phyloP scores from a whole-genome alignment of 495 filamentous ascomycete genomes.

The Aspergillus incahuasiensis region DNA sequence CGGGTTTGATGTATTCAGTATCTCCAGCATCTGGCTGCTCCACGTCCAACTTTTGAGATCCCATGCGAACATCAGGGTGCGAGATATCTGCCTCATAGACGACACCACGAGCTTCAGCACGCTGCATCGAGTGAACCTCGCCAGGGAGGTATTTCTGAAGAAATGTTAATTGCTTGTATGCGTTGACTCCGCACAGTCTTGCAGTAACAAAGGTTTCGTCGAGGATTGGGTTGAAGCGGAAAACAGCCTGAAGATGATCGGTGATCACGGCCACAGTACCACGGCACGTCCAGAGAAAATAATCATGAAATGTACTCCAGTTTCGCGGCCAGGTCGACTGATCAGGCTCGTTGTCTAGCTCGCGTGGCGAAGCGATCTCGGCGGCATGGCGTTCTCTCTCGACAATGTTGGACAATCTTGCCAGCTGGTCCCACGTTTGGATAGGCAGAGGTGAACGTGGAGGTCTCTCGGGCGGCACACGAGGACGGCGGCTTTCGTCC shows the following conservation, averaged over 20 bases:
- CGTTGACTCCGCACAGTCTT: constrained; percentile 12
- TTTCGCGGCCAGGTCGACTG: constrained; percentile 5
- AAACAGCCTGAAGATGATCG: constrained; percentile 15
- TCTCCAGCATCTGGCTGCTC: constrained; percentile 7
- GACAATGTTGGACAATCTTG: background rate
- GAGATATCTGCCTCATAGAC: constrained; percentile 11
- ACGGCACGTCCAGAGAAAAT: constrained; percentile 17
- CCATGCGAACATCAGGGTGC: constrained; percentile 11
- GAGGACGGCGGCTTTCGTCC: background rate
- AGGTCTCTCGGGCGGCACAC: background rate
- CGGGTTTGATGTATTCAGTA: background rate
- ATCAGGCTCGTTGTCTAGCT: constrained; percentile 8
- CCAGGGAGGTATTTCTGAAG: constrained; percentile 16
- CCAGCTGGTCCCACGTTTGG: background rate
- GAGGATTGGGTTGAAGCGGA: constrained; percentile 11
- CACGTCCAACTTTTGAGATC: constrained; percentile 7
- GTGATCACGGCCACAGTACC: constrained; percentile 13
- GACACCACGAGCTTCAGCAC: constrained; percentile 13
- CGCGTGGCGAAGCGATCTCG: constrained; percentile 1
- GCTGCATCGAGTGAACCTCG: constrained; percentile 18
- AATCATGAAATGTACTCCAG: constrained; percentile 15
- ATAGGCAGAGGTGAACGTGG: background rate
- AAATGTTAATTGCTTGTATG: constrained; percentile 15
- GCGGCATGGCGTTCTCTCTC: constrained; percentile 5
- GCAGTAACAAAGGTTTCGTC: constrained; percentile 9